Evolutionary conservation across 352 stramenopile species (phyloP).

Genomic region (Globisporangium solare): DNA sequence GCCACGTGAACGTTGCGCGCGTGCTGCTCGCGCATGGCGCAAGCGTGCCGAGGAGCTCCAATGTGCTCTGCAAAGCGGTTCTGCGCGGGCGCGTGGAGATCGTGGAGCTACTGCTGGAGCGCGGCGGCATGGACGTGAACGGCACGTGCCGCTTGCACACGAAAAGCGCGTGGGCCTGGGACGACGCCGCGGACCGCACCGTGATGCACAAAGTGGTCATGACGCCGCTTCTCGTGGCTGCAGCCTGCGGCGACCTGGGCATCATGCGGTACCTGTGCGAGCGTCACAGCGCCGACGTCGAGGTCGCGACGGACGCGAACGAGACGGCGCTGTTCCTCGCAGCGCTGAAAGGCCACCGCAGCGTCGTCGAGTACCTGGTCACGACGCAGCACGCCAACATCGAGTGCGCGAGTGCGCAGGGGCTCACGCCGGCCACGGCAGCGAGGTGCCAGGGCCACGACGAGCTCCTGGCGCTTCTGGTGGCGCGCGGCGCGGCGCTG

Average conservation of each 20-base stretch:
- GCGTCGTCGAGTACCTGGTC: neutral
- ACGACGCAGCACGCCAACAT: neutral
- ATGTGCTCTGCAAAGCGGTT: neutral
- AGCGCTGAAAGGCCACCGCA: neutral
- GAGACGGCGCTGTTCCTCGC: neutral
- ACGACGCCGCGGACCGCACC: too few species aligned
- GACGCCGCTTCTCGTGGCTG: slow-evolving; percentile 22
- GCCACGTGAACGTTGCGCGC: neutral
- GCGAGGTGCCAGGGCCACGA: neutral
- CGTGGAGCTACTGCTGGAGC: slow-evolving; percentile 22
- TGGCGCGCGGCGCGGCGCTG: neutral
- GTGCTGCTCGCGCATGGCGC: neutral
- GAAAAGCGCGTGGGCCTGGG: neutral
- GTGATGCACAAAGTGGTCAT: slow-evolving; percentile 13
- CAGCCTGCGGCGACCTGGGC: slow-evolving; percentile 16
- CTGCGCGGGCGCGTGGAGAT: slow-evolving; percentile 8
- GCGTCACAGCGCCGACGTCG: slow-evolving; percentile 1
- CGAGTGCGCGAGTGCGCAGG: neutral
- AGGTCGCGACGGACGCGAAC: neutral
- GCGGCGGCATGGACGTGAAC: slow-evolving; percentile 11
- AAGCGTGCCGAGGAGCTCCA: neutral
- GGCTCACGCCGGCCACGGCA: neutral
- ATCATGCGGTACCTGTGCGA: slow-evolving; percentile 27
- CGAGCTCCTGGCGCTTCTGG: neutral
- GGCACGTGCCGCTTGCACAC: neutral